phyloP scores from a whole-genome alignment of 805 yeast genomes.

The Pichia cabralensis region DNA sequence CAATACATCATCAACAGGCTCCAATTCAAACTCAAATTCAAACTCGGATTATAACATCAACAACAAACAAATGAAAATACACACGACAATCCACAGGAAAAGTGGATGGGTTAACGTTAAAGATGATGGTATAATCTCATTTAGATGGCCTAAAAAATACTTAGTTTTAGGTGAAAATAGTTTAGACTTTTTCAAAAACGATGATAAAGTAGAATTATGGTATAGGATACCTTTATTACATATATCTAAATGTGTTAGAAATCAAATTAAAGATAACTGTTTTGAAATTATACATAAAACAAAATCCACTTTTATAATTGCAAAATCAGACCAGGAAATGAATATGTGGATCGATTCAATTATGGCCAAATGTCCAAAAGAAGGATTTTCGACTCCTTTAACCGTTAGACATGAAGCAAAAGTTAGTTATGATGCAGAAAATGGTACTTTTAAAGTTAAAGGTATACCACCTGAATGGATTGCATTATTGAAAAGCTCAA shows the following conservation, averaged over 20 bases:
- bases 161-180: conserved; percentile 69
- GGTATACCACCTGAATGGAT: conserved; percentile 49
- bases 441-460: conserved; percentile 45
- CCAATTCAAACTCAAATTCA: no score
- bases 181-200: conserved; percentile 66
- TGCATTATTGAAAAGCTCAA: conserved; percentile 44
- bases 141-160: conserved; percentile 87
- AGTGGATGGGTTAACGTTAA: conserved; percentile 88
- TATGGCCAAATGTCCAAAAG: conserved; percentile 59
- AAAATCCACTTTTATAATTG: conserved; percentile 63
- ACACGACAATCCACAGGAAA: conserved; percentile 27
- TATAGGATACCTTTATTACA: conserved; percentile 47
- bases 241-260: conserved; percentile 54
- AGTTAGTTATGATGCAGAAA: conserved; percentile 76
- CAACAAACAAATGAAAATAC: conserved; percentile 17
- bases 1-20: no score
- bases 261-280: conserved; percentile 66
- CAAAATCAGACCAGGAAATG: conserved; percentile 71
- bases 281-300: conserved; percentile 63
- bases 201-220: conserved; percentile 39
- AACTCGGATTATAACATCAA: no score
- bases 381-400: conserved; percentile 77
- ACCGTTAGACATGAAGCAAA: conserved; percentile 92
- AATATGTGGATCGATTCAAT: conserved; percentile 89
- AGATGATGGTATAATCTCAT: conserved; percentile 84